Evolutionary conservation across 345 rosid species (phyloP), one percentile per base, ranked within the genome.

Genomic region (Arabidopsis arenosa): DNA sequence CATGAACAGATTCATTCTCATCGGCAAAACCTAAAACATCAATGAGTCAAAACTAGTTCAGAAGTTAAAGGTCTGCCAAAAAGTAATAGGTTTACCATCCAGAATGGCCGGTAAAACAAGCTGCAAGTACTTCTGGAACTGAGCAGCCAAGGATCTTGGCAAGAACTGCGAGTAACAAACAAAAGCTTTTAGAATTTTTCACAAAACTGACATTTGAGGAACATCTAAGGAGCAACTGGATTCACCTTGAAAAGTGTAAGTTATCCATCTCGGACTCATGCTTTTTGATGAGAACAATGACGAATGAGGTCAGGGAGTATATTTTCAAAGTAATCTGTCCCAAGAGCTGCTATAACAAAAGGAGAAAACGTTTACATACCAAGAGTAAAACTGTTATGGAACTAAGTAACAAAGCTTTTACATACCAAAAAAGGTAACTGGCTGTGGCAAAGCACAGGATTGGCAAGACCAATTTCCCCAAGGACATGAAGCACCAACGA

Each of bases 1-100:
- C 99, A 63, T 98, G 97, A 40, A 95, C 99, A 73, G 99, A 92
- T 82, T 95, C 99, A 80, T 92, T 95, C 87, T 95, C 99, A 86
- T 95, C 98, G 15, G 98, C 98, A 61, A 95, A 96, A 78, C 99
- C 99, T 95, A 84, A 30, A 79, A 59, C 48, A 64, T 57, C 35
- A 81, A 33, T 32, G 47, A 51, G 26, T 51, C 61, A 51, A 70
- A 43, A 80, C 65, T 17, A 45, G 55, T 23, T 58, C 12, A 78
- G 44, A 41, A 33, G 15, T 51, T 60, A 65, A 63, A 69, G 55
- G 60, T 74, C 41, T 39, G 44, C 37, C 54, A 68, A 44, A 61
- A 56, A 41, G 36, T 30, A 30, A 54, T 17, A 33, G 56, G 76
- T 48, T 58, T 75, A 92, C 99, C 99, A 84, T 95, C 97, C 71